A percentile compares a stretch with the other conserved stretches of the same genome.
These are phyloP conservation scores for Penicillium sp. DNA, from an alignment of 2,329 filamentous ascomycete genomes.

Conservation along the genomic window DNA sequence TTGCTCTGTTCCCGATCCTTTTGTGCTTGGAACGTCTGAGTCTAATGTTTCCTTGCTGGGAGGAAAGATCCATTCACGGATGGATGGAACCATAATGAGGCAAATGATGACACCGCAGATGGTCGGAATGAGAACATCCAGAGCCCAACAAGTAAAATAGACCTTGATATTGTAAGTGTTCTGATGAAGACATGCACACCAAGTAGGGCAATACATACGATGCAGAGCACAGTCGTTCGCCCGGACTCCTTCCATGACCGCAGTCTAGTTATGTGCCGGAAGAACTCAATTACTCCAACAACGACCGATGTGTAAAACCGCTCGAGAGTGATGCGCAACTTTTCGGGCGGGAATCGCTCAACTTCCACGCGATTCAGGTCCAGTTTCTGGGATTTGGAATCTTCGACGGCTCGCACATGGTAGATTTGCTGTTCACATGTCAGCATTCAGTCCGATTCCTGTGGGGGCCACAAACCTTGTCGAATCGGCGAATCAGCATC, in stretches of 20 bases:
- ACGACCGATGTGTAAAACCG: conserved; percentile 78
- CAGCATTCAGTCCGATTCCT: conserved; percentile 1
- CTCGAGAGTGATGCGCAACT: conserved; percentile 75
- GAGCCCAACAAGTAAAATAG: conserved; percentile 67
- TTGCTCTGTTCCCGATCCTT: conserved; percentile 63
- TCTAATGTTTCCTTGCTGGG: conserved; percentile 63
- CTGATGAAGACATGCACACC: neutral
- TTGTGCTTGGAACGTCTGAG: conserved; percentile 60
- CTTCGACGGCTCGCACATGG: conserved; percentile 67
- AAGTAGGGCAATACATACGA: conserved; percentile 37
- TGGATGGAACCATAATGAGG: conserved; percentile 65
- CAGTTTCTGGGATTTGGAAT: conserved; percentile 63
- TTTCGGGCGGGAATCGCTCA: conserved; percentile 82
- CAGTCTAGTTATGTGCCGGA: conserved; percentile 73
- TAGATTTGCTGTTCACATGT: conserved; percentile 60
- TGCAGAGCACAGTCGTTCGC: conserved; percentile 67
- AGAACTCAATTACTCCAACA: conserved; percentile 64
- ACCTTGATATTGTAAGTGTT: conserved; percentile 29
- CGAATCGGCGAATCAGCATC: conserved; percentile 70
- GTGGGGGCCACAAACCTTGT: conserved; percentile 58
- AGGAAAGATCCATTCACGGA: conserved; percentile 68
- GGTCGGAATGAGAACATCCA: conserved; percentile 69
- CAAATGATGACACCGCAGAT: conserved; percentile 61
- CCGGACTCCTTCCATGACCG: conserved; percentile 75
- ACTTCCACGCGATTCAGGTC: conserved; percentile 80